Percentiles rank a stretch among this genome's conserved stretches.
These are phyloP conservation scores for Acer campestre DNA, from an alignment of 345 rosid genomes.

Conservation along the genomic window DNA sequence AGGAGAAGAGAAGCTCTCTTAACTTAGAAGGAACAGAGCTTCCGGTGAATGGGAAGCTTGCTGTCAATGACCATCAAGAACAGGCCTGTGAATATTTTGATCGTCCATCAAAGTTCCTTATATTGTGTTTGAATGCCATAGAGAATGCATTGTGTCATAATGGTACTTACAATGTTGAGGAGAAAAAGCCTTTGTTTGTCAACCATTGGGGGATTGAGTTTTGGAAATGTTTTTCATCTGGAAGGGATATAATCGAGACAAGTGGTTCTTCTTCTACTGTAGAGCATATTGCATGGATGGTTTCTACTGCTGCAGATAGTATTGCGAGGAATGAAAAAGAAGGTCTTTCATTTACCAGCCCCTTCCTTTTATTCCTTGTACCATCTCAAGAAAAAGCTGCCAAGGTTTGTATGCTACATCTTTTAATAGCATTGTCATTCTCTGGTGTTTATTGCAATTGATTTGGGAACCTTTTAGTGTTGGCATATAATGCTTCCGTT, in stretches of 20 bases:
- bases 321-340: constrained; percentile 73
- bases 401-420: constrained; percentile 42
- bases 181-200: constrained; percentile 48
- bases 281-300: constrained; percentile 87
- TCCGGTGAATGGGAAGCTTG: constrained; percentile 23
- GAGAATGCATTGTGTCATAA: constrained; percentile 46
- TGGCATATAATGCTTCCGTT: constrained; percentile 1
- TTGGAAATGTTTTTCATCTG: constrained; percentile 60
- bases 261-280: constrained; percentile 56
- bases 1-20: neutral
- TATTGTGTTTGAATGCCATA: constrained; percentile 58
- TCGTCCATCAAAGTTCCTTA: constrained; percentile 64
- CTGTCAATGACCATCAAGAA: constrained; percentile 20
- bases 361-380: constrained; percentile 79
- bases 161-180: constrained; percentile 30
- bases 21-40: constrained; percentile 7
- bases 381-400: constrained; percentile 81
- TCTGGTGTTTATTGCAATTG: neutral
- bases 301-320: constrained; percentile 71
- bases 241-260: constrained; percentile 62
- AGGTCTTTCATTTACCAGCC: constrained; percentile 44
- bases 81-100: constrained; percentile 30
- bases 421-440: neutral
- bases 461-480: neutral
- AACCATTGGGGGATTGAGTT: constrained; percentile 86